Conservation (phyloP, 768 basidiomycete genomes). For the Mycena venus region DNA sequence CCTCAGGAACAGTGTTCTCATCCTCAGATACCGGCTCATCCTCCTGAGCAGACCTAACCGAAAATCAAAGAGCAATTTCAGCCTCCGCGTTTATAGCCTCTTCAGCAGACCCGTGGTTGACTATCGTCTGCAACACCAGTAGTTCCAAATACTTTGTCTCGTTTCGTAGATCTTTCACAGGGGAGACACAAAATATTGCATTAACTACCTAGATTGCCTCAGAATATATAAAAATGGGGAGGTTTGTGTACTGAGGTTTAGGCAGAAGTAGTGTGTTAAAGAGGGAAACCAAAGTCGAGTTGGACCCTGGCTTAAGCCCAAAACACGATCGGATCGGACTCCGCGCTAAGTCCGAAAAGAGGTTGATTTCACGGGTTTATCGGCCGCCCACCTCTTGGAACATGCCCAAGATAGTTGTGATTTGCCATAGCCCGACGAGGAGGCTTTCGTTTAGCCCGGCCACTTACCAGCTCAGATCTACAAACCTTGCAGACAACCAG, state of each 20-base stretch:
- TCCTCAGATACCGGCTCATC: too few relatives aligned
- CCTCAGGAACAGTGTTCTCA: too few relatives aligned
- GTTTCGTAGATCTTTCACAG: background rate
- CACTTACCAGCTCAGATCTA: background rate
- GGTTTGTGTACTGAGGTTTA: too few relatives aligned
- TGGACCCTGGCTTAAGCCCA: too few relatives aligned
- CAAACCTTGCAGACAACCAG: background rate
- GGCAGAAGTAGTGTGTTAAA: too few relatives aligned
- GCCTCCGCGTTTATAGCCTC: background rate
- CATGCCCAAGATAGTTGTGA: background rate
- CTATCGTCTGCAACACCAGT: background rate
- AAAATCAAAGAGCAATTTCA: too few relatives aligned
- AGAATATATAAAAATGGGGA: background rate
- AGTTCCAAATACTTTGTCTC: background rate
- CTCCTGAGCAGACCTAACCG: too few relatives aligned
- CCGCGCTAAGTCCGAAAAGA: too few relatives aligned
- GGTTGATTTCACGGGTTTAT: too few relatives aligned
- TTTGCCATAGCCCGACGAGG: conserved; percentile 10
- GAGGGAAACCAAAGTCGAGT: too few relatives aligned
- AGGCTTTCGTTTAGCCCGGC: background rate
- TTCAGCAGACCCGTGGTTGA: background rate
- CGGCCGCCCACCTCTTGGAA: background rate
- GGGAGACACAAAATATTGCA: background rate
- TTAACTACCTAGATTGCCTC: too few relatives aligned
- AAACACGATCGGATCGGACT: too few relatives aligned